Evolutionary conservation across 495 filamentous ascomycete species (phyloP).

Genomic region (Neurospora sp.): DNA sequence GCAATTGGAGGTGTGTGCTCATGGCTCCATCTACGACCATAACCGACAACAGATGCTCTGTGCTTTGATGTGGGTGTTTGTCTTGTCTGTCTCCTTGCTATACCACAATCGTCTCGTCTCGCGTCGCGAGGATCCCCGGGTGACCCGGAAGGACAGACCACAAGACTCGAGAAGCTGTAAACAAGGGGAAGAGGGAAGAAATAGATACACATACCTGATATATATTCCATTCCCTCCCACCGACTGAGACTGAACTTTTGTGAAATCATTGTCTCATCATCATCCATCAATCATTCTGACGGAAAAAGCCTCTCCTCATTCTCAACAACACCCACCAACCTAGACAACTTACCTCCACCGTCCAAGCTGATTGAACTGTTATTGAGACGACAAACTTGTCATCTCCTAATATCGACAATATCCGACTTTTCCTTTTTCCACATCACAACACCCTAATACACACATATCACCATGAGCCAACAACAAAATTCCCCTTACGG

Average conservation of each 20-base stretch:
- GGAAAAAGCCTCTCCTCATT: neutral
- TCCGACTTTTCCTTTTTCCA: neutral
- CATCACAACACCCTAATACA: neutral
- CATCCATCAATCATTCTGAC: neutral
- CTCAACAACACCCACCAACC: neutral
- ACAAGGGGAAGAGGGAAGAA: neutral
- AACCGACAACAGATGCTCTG: neutral
- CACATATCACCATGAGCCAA: neutral
- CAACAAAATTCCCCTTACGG: conserved; percentile 14
- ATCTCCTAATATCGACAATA: neutral
- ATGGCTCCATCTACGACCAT: neutral
- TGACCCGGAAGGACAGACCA: neutral
- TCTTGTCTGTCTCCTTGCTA: neutral
- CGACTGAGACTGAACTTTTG: neutral
- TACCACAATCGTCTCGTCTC: neutral
- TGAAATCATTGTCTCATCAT: neutral
- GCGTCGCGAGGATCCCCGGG: neutral
- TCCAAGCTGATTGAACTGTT: neutral
- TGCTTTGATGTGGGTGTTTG: neutral
- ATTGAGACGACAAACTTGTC: neutral
- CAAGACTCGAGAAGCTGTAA: neutral
- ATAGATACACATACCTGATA: neutral
- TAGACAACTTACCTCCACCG: neutral
- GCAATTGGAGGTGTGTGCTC: neutral
- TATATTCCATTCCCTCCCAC: neutral